Evolutionary conservation across 2,329 filamentous ascomycete genomes (phyloP).

Genomic region (Sporothrix euskadiensis): DNA sequence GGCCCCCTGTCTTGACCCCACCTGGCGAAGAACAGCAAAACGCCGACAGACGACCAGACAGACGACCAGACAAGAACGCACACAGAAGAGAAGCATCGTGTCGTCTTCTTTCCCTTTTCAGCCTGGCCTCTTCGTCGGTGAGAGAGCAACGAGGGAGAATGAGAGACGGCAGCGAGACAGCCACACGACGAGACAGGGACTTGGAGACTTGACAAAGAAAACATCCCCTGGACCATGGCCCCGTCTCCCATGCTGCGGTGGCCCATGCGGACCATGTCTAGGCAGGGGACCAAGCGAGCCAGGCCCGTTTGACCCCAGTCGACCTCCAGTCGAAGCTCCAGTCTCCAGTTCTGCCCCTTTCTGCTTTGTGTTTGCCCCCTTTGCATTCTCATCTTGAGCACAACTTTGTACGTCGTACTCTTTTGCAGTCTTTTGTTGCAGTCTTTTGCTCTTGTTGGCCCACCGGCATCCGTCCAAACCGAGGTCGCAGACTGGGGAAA

Average conservation of each 20-base stretch:
- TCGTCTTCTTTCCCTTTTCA: slow-evolving; percentile 2
- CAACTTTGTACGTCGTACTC: background rate
- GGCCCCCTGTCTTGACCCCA: background rate
- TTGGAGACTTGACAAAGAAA: background rate
- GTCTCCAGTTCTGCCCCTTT: background rate
- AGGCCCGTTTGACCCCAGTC: background rate
- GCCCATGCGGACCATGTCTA: slow-evolving; percentile 10
- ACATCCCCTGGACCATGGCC: background rate
- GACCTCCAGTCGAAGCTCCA: background rate
- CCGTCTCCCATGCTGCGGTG: slow-evolving; percentile 14
- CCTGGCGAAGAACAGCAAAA: background rate
- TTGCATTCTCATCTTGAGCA: background rate
- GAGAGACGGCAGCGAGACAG: background rate
- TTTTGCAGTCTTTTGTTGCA: background rate
- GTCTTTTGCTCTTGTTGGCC: background rate
- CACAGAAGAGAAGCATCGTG: background rate
- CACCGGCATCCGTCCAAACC: background rate
- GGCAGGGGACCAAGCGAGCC: background rate
- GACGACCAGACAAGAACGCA: background rate
- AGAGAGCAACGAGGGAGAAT: background rate
- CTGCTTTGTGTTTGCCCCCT: background rate
- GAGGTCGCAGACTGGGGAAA: background rate
- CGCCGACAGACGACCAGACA: background rate
- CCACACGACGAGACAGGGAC: background rate
- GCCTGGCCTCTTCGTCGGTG: background rate